phyloP scores from a whole-genome alignment of 2,329 filamentous ascomycete species.

The Alternaria infectoria region DNA sequence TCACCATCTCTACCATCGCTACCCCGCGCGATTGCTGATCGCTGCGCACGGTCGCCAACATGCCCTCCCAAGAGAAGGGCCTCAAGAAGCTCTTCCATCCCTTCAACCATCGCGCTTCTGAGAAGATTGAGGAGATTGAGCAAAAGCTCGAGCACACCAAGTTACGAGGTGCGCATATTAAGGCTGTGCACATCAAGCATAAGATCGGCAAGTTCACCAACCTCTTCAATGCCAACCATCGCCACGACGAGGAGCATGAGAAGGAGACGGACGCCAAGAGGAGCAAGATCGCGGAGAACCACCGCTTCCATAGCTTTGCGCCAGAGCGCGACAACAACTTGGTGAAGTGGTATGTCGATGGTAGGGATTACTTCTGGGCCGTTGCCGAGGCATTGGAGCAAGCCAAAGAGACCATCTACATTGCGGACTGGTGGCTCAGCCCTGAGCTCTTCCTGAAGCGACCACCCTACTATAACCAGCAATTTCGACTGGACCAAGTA shows the following conservation, averaged over 20 bases:
- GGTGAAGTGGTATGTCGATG: constrained; percentile 97
- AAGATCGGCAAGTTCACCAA: constrained; percentile 70
- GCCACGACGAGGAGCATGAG: constrained; percentile 93
- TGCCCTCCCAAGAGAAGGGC: constrained; percentile 31
- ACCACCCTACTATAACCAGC: constrained; percentile 79
- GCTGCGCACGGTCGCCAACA: constrained; percentile 20
- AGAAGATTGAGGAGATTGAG: constrained; percentile 43
- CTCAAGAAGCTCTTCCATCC: constrained; percentile 49
- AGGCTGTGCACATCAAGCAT: constrained; percentile 65
- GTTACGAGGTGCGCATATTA: constrained; percentile 58
- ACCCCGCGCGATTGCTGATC: constrained; percentile 14
- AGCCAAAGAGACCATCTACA: constrained; percentile 93
- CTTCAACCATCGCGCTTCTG: constrained; percentile 40
- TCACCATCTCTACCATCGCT: constrained; percentile 4
- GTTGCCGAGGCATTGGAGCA: constrained; percentile 89
- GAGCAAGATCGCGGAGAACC: constrained; percentile 69
- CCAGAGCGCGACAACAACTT: constrained; percentile 84
- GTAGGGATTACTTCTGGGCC: constrained; percentile 91
- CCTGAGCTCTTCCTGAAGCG: constrained; percentile 86
- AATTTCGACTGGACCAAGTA: constrained; percentile 85
- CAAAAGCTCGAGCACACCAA: constrained; percentile 56
- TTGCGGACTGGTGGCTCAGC: constrained; percentile 96
- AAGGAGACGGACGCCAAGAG: constrained; percentile 82
- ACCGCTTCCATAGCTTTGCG: constrained; percentile 90
- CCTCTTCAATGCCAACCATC: constrained; percentile 82